These are phyloP conservation scores for Globisporangium barbulae DNA, from an alignment of 352 stramenopile species.

Conservation along the genomic window DNA sequence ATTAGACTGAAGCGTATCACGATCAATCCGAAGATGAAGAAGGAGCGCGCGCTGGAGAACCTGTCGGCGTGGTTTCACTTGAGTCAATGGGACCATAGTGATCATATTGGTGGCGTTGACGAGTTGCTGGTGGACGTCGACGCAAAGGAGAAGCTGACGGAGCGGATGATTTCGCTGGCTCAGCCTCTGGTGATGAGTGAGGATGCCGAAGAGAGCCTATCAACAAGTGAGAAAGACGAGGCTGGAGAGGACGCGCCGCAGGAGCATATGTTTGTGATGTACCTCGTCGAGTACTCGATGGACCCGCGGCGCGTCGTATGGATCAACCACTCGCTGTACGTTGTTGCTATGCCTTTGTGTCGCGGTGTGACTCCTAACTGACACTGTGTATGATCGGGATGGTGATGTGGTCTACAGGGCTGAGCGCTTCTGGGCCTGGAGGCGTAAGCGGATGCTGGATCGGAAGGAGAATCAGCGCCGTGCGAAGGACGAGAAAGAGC, in stretches of 20 bases:
- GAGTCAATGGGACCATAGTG: slow-evolving; percentile 18
- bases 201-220: not conserved
- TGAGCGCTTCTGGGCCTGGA: slow-evolving; percentile 53
- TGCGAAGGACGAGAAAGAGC: slow-evolving; percentile 19
- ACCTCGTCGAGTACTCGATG: slow-evolving; percentile 68
- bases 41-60: slow-evolving; percentile 3
- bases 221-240: not conserved
- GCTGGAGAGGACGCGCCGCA: slow-evolving; percentile 14
- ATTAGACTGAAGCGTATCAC: slow-evolving; percentile 24
- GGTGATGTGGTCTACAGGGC: slow-evolving; percentile 20
- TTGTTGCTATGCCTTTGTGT: not conserved
- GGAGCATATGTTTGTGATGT: slow-evolving; percentile 51
- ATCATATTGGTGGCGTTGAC: slow-evolving; percentile 1
- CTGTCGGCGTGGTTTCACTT: slow-evolving; percentile 33
- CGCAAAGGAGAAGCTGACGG: slow-evolving; percentile 27
- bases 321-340: slow-evolving; percentile 68
- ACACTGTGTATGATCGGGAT: slow-evolving; percentile 2
- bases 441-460: slow-evolving; percentile 28
- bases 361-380: not conserved
- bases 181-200: slow-evolving; percentile 13
- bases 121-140: slow-evolving; percentile 30
- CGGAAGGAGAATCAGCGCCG: slow-evolving; percentile 19
- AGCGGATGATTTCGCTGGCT: slow-evolving; percentile 25
- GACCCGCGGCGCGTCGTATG: slow-evolving; percentile 56
- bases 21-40: not conserved